Evolutionary conservation across 352 stramenopile genomes (phyloP).

Genomic region (Phytopythium chamaehyphon): DNA sequence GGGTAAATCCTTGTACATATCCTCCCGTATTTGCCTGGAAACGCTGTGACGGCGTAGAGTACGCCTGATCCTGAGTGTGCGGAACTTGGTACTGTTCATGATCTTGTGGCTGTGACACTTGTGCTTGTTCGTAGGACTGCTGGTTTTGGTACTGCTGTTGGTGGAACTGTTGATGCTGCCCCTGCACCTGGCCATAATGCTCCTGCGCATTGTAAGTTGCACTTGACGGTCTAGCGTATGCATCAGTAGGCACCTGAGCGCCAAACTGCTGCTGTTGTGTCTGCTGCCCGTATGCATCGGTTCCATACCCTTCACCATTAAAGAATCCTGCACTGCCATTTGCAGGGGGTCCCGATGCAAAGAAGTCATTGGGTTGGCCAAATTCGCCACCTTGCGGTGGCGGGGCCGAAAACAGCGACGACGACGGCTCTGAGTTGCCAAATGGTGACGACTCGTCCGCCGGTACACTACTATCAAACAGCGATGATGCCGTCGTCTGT

Average conservation of each 20-base stretch:
- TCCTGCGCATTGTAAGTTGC: background rate
- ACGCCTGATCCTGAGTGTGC: conserved; percentile 2
- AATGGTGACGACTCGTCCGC: background rate
- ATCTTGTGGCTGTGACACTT: background rate
- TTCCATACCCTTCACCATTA: background rate
- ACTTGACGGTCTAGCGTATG: background rate
- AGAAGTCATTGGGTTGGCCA: conserved; percentile 6
- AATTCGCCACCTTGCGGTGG: conserved; percentile 10
- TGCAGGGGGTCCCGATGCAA: conserved; percentile 1
- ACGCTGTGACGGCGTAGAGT: too few species aligned
- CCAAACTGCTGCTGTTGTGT: conserved; percentile 6
- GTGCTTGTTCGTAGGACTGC: conserved; percentile 8
- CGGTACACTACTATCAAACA: background rate
- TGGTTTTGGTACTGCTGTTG: conserved; percentile 10
- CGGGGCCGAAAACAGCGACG: conserved; percentile 15
- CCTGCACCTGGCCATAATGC: conserved; percentile 5
- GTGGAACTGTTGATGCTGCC: conserved; percentile 10
- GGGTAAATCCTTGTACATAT: conserved; percentile 1
- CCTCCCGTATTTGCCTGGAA: background rate
- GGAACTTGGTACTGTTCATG: conserved; percentile 7
- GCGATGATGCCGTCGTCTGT: background rate
- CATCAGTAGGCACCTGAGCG: background rate
- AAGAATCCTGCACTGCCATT: background rate
- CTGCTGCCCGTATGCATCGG: conserved; percentile 3
- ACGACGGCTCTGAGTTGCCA: background rate